phyloP scores from a whole-genome alignment of 768 basidiomycete species.

The Lactarius sanguifluus region DNA sequence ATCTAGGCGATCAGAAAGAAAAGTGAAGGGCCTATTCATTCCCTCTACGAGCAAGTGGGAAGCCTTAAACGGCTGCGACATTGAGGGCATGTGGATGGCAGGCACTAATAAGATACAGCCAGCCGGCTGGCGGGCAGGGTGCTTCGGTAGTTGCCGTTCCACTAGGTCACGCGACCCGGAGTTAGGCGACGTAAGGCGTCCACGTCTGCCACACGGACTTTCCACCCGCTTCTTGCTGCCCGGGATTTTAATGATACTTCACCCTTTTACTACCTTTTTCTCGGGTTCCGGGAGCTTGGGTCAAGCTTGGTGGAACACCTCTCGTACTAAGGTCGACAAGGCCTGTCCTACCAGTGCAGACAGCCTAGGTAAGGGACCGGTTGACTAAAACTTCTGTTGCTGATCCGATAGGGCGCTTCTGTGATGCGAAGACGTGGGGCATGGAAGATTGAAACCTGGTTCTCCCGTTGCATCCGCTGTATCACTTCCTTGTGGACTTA shows the following conservation, averaged over 20 bases:
- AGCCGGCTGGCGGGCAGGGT: neutral
- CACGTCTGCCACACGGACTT: neutral
- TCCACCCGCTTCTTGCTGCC: neutral
- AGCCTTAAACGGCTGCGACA: conserved; percentile 4
- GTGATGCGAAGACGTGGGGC: conserved; percentile 16
- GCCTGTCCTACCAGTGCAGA: neutral
- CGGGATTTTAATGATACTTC: neutral
- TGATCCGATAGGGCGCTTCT: conserved; percentile 22
- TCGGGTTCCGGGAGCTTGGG: neutral
- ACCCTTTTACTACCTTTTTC: neutral
- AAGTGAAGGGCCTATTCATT: conserved; percentile 5
- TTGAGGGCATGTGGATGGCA: neutral
- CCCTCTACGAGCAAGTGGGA: conserved; percentile 2
- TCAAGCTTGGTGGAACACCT: neutral
- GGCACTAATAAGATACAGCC: neutral
- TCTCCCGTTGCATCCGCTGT: conserved; percentile 14
- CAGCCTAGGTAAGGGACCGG: conserved; percentile 17
- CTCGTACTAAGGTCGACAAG: neutral
- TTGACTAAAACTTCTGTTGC: conserved; percentile 23
- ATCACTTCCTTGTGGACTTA: conserved; percentile 19
- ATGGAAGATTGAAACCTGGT: conserved; percentile 16
- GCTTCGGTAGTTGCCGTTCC: conserved; percentile 17
- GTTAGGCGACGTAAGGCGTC: neutral
- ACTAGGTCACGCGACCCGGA: neutral
- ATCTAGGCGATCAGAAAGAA: conserved; percentile 4